phyloP scores from a whole-genome alignment of 2,329 filamentous ascomycete genomes.

The Ophiostoma tasmaniense region DNA sequence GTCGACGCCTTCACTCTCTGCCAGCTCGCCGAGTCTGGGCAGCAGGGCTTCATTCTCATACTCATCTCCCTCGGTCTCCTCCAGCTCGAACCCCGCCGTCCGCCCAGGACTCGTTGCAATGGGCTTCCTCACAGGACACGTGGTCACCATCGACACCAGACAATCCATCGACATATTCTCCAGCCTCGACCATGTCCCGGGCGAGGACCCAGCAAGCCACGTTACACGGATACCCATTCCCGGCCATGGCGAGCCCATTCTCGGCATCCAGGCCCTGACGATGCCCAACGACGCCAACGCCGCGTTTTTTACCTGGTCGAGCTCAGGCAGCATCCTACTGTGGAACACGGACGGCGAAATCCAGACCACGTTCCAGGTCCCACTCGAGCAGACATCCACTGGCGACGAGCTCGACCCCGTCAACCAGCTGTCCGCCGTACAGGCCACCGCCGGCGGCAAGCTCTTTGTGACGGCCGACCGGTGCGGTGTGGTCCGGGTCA shows the following conservation, averaged over 20 bases:
- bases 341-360: slow-evolving; percentile 70
- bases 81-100: slow-evolving; percentile 30
- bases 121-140: slow-evolving; percentile 56
- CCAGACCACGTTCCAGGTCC: slow-evolving; percentile 54
- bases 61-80: slow-evolving; percentile 1
- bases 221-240: slow-evolving; percentile 46
- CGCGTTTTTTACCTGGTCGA: slow-evolving; percentile 84
- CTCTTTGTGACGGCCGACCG: slow-evolving; percentile 78
- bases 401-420: slow-evolving; percentile 42
- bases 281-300: slow-evolving; percentile 53
- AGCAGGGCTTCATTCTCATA: neutral
- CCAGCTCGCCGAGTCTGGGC: slow-evolving; percentile 2
- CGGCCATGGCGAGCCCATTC: slow-evolving; percentile 54
- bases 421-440: slow-evolving; percentile 54
- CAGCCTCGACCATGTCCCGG: slow-evolving; percentile 36
- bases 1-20: neutral
- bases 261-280: slow-evolving; percentile 63
- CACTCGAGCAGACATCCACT: slow-evolving; percentile 54
- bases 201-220: slow-evolving; percentile 31
- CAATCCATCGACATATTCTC: slow-evolving; percentile 64
- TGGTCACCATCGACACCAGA: slow-evolving; percentile 67
- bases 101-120: slow-evolving; percentile 52
- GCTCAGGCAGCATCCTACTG: slow-evolving; percentile 68
- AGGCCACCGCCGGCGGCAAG: slow-evolving; percentile 51
- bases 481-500: slow-evolving; percentile 68